phyloP scores from a whole-genome alignment of 2,329 filamentous ascomycete species.

The Ophiostoma australiae region DNA sequence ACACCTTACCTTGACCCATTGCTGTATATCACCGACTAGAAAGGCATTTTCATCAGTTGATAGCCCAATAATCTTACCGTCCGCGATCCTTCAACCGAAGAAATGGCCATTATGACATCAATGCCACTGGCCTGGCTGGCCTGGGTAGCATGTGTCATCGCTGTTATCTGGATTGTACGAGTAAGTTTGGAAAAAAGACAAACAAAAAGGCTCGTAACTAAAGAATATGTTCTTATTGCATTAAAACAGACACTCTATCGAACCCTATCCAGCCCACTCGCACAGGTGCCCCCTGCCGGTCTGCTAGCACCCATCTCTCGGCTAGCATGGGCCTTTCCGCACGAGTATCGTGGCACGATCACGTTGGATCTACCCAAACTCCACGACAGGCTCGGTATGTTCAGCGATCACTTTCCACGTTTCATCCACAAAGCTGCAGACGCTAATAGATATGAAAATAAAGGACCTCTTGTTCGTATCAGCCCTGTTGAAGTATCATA shows the following conservation, averaged over 20 bases:
- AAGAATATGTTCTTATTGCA: neutral
- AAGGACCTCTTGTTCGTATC: conserved; percentile 22
- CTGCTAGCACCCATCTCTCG: conserved; percentile 20
- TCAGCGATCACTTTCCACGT: no score
- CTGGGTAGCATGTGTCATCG: neutral
- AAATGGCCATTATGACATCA: neutral
- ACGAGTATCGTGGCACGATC: conserved; percentile 19
- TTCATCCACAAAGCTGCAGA: no score
- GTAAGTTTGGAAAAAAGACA: neutral
- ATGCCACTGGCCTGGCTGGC: neutral
- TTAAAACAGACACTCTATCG: neutral
- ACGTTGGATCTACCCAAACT: conserved; percentile 22
- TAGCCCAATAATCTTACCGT: no score
- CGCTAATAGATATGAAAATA: neutral
- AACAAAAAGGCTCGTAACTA: no score
- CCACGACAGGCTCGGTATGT: conserved; percentile 16
- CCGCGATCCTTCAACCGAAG: neutral
- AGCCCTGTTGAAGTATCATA: conserved; percentile 23
- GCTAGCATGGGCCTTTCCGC: conserved; percentile 21
- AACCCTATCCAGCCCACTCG: neutral
- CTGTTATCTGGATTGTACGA: neutral
- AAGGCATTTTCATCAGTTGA: neutral
- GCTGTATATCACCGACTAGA: neutral
- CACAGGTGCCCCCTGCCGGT: conserved; percentile 15
- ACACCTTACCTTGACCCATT: neutral